Evolutionary conservation across 257 asterid species (phyloP).

Genomic region (Nicotiana obtusifolia): DNA sequence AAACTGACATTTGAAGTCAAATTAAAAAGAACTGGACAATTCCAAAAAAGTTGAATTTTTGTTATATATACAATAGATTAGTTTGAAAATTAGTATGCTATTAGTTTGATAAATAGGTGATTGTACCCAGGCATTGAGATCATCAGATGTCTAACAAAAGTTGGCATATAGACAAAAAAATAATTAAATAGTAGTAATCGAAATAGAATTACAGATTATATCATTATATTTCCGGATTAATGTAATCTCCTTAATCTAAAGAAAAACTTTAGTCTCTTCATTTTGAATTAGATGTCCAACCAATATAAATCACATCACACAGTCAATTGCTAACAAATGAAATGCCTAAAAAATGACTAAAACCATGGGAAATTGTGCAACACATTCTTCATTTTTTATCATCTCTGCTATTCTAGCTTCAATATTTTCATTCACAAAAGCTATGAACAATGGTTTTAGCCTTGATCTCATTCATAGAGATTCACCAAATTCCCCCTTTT

Average conservation of each 20-base stretch:
- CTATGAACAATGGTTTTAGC: constrained; percentile 35
- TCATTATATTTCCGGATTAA: neutral
- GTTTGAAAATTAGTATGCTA: too few species aligned
- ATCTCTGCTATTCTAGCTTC: constrained; percentile 13
- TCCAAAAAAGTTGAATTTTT: too few species aligned
- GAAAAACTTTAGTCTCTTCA: neutral
- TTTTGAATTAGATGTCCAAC: neutral
- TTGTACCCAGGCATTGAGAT: too few species aligned
- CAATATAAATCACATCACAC: neutral
- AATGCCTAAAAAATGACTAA: neutral
- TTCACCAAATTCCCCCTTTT: constrained; percentile 37
- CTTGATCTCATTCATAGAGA: constrained; percentile 58
- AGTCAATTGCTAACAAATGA: neutral
- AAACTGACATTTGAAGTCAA: too few species aligned
- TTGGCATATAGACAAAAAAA: too few species aligned
- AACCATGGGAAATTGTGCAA: constrained; percentile 11
- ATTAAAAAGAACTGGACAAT: too few species aligned
- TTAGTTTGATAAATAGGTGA: too few species aligned
- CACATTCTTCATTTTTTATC: neutral
- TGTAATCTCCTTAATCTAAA: neutral
- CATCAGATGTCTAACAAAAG: too few species aligned
- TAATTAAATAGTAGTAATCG: neutral
- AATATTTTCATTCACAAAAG: constrained; percentile 14
- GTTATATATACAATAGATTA: too few species aligned
- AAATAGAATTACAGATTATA: neutral